Base-by-base conservation (phyloP, 2,329 filamentous ascomycete genomes). In the Diaporthe capsici region DNA sequence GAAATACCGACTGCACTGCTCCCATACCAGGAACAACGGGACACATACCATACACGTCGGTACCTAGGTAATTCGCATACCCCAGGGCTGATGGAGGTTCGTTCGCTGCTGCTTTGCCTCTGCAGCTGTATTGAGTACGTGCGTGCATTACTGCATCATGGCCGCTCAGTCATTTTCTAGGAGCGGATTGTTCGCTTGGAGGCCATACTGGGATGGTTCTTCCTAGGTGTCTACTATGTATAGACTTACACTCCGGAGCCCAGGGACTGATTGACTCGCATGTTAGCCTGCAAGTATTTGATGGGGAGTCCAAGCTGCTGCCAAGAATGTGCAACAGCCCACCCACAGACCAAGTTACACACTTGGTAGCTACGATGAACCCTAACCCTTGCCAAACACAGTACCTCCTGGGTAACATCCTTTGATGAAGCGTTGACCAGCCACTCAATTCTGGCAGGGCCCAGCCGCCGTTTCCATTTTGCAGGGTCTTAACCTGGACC, bases 401-500 rank as follows among this genome's bases (percentile, higher is more conserved):
- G 37, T 20, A 71, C 51, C 25, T 44, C 17, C 61, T 49, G 34
- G 61, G 61, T 49, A 37, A 28, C 44, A 67, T 67, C 28, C 44
- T 37, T 49, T 37, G 61, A 67, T 37, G 28, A 49, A 49, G 42
- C 20, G 44, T 67, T 67, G 44, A 63, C 67, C 60, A 68, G 61
- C 60, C 72, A 74, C 60, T 65, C 47, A 28, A 44, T 63, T 63
- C 63, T 70, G 39, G 25, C 44, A 57, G 51, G 55, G 58, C 60
- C 65, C 47, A 55, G 28, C 71, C 44, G 71, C 47, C 58, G 37
- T 31, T 67, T 55, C 42, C 60, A 67, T 31, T 47, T 58, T 58
- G 51, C 68, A 74, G 47, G 39, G 65, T 51, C 55, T 51, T 47
- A 74, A 72, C 65, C 65, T 55, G 49, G 49, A 53, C 63, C 63